phyloP scores from a whole-genome alignment of 768 basidiomycete species.

The Boletus barrowsii region DNA sequence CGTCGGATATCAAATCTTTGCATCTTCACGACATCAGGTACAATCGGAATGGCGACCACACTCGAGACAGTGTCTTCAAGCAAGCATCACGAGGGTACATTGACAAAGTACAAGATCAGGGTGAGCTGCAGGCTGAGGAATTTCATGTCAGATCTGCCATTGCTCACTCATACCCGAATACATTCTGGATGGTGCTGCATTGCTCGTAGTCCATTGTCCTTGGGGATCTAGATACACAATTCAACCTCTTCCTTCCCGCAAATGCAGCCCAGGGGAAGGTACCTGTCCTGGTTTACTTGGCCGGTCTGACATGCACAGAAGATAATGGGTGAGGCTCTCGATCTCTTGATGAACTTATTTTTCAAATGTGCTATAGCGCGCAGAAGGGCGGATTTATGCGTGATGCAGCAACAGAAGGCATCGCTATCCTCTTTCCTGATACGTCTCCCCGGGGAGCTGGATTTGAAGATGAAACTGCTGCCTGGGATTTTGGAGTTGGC shows the following conservation, averaged over 20 bases:
- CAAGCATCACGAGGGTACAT: slow-evolving; percentile 75
- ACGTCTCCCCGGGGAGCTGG: slow-evolving; percentile 93
- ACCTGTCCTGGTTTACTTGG: slow-evolving; percentile 80
- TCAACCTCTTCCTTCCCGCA: slow-evolving; percentile 87
- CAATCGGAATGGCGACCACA: slow-evolving; percentile 15
- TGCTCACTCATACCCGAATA: no score
- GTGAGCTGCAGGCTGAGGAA: slow-evolving; percentile 32
- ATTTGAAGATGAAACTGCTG: slow-evolving; percentile 71
- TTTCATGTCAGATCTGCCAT: no score
- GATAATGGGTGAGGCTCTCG: slow-evolving; percentile 70
- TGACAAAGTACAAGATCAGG: slow-evolving; percentile 87
- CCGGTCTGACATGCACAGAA: slow-evolving; percentile 87
- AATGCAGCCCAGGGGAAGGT: slow-evolving; percentile 54
- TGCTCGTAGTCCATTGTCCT: slow-evolving; percentile 60
- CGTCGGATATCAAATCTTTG: no score
- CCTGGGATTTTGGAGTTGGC: slow-evolving; percentile 93
- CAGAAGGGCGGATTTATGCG: slow-evolving; percentile 92
- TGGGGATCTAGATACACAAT: slow-evolving; percentile 66
- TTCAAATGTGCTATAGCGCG: slow-evolving; percentile 44
- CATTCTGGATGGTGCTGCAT: neutral
- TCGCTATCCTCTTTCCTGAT: slow-evolving; percentile 90
- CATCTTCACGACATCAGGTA: neutral
- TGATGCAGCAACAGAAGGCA: slow-evolving; percentile 79
- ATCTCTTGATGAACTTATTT: neutral
- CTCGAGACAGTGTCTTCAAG: slow-evolving; percentile 74